Conservation (phyloP, 768 basidiomycete species). For the Termitomyces sp. region DNA sequence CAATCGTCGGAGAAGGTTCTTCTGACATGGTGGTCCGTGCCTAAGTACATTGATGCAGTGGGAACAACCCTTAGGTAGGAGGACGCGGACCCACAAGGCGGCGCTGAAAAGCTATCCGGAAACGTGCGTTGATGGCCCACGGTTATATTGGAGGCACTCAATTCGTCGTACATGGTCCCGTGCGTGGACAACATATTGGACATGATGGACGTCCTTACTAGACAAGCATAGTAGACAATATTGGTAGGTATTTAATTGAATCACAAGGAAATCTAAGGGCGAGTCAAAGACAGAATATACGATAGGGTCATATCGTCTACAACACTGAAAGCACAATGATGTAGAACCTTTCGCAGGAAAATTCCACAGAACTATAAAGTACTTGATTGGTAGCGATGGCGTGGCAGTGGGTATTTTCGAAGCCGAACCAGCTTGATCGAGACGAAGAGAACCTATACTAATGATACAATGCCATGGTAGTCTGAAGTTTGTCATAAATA, state of each 20-base stretch:
- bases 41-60: background rate
- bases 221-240: background rate
- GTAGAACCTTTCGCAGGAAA: no score
- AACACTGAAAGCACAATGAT: background rate
- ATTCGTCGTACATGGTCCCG: background rate
- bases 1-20: background rate
- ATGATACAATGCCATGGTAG: conserved; percentile 1
- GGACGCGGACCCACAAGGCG: background rate
- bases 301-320: background rate
- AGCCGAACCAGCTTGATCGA: background rate
- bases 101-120: background rate
- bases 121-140: background rate
- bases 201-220: background rate
- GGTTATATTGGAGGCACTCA: background rate
- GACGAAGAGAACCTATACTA: background rate
- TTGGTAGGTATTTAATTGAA: background rate
- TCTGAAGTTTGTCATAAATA: background rate
- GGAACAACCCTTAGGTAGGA: background rate
- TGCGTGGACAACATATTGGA: background rate
- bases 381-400: background rate
- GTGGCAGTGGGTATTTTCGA: background rate
- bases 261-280: background rate
- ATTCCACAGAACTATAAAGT: background rate
- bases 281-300: background rate
- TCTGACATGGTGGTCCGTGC: background rate